phyloP scores from a whole-genome alignment of 2,329 filamentous ascomycete species.

The Ramichloridium luteum region DNA sequence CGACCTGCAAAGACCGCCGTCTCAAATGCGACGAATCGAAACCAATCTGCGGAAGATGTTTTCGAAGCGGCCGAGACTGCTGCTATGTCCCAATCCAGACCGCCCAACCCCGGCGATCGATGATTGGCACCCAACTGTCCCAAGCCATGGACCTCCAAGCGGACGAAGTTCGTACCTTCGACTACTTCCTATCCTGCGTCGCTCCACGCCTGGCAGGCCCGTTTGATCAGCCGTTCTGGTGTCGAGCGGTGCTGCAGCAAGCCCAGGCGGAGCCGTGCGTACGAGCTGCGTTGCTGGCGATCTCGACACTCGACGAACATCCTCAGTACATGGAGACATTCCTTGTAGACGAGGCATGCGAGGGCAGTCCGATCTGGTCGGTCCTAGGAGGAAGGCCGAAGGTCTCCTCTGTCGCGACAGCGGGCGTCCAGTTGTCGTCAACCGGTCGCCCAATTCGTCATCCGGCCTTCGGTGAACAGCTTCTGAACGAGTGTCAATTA shows the following conservation, averaged over 20 bases:
- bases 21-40: conserved; percentile 45
- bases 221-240: conserved; percentile 19
- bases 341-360: not conserved
- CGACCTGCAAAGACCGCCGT: conserved; percentile 30
- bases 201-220: conserved; percentile 13
- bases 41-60: conserved; percentile 40
- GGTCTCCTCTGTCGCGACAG: not conserved
- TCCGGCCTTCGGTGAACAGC: too few relatives aligned
- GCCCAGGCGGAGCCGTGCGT: conserved; percentile 15
- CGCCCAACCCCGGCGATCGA: not conserved
- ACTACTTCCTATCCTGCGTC: conserved; percentile 14
- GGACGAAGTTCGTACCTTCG: conserved; percentile 10
- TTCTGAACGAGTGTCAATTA: conserved; percentile 9
- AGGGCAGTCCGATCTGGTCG: not conserved
- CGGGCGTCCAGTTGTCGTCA: conserved; percentile 4
- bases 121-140: conserved; percentile 5
- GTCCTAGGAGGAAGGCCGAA: conserved; percentile 1
- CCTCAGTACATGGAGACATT: conserved; percentile 13
- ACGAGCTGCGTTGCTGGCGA: conserved; percentile 12
- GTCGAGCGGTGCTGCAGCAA: conserved; percentile 15
- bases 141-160: conserved; percentile 3
- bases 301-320: conserved; percentile 16
- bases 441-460: too few relatives aligned
- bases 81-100: conserved; percentile 34
- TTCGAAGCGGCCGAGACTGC: conserved; percentile 41